phyloP scores from a whole-genome alignment of 495 filamentous ascomycete species.

The Physcia stellaris region DNA sequence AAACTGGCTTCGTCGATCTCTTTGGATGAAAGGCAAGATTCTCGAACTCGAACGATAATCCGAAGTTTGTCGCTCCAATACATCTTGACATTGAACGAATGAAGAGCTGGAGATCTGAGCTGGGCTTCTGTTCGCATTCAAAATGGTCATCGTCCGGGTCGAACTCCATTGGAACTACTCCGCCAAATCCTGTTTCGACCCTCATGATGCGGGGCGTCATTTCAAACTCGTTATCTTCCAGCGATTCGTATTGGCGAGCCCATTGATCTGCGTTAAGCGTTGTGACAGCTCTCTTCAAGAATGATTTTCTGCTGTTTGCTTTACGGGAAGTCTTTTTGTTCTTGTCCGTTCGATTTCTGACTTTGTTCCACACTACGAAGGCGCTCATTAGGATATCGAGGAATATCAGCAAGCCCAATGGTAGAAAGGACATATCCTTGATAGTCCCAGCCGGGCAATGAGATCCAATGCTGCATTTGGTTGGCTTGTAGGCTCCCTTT shows the following conservation, averaged over 20 bases:
- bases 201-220: constrained; percentile 17
- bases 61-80: constrained; percentile 33
- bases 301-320: constrained; percentile 1
- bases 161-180: constrained; percentile 19
- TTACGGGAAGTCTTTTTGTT: constrained; percentile 3
- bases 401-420: constrained; percentile 25
- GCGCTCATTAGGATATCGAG: constrained; percentile 26
- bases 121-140: too few relatives aligned
- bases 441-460: constrained; percentile 24
- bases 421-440: constrained; percentile 24
- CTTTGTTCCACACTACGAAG: constrained; percentile 16
- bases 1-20: constrained; percentile 26
- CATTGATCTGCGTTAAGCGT: constrained; percentile 15
- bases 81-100: constrained; percentile 35
- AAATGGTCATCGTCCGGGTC: constrained; percentile 16
- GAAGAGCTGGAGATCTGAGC: constrained; percentile 29
- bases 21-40: constrained; percentile 32
- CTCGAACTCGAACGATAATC: constrained; percentile 34
- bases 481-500: constrained; percentile 25
- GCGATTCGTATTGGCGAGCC: constrained; percentile 20
- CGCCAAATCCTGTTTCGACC: constrained; percentile 24
- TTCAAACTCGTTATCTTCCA: constrained; percentile 15
- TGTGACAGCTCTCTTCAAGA: background rate
- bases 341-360: constrained; percentile 10
- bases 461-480: constrained; percentile 27